A percentile compares a stretch with the other conserved stretches of the same genome.
Evolutionary conservation across 371 early-diverging fungal genomes (phyloP).

Genomic region (Mortierella sp.): DNA sequence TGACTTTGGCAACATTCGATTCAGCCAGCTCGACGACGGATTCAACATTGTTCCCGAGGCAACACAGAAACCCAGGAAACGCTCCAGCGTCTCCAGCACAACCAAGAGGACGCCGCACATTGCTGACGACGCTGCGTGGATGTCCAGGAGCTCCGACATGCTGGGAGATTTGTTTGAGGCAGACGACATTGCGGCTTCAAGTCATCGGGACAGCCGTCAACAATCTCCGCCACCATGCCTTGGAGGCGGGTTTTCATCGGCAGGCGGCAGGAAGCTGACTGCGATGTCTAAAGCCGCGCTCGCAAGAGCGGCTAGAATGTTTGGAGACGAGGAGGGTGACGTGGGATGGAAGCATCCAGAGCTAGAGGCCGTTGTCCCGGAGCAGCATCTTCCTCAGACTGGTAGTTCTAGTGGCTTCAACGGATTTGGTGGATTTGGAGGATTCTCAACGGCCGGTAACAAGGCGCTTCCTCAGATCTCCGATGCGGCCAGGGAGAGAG

Average conservation of each 20-base stretch:
- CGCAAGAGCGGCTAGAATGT: not conserved
- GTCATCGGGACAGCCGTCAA: not conserved
- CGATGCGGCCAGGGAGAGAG: constrained; percentile 17
- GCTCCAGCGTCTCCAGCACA: not conserved
- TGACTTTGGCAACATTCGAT: constrained; percentile 37
- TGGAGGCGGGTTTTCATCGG: constrained; percentile 25
- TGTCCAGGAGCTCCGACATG: constrained; percentile 17
- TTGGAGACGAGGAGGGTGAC: constrained; percentile 6
- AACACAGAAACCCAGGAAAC: constrained; percentile 10
- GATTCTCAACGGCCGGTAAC: constrained; percentile 25
- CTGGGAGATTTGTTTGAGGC: not conserved
- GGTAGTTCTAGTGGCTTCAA: too few relatives aligned
- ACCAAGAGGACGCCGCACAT: not conserved
- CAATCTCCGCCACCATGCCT: not conserved
- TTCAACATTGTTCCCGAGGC: constrained; percentile 20
- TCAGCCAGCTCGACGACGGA: constrained; percentile 46
- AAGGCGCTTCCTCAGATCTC: constrained; percentile 28
- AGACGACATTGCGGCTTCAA: not conserved
- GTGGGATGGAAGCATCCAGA: not conserved
- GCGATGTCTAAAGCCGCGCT: constrained; percentile 3
- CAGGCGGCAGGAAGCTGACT: constrained; percentile 21
- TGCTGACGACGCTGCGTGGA: constrained; percentile 14
- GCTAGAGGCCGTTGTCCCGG: not conserved
- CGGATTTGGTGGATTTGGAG: constrained; percentile 5
- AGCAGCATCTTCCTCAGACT: not conserved